Evolutionary conservation across 208 protist species (phyloP).

Genomic region (Blechomonas ayalai): DNA sequence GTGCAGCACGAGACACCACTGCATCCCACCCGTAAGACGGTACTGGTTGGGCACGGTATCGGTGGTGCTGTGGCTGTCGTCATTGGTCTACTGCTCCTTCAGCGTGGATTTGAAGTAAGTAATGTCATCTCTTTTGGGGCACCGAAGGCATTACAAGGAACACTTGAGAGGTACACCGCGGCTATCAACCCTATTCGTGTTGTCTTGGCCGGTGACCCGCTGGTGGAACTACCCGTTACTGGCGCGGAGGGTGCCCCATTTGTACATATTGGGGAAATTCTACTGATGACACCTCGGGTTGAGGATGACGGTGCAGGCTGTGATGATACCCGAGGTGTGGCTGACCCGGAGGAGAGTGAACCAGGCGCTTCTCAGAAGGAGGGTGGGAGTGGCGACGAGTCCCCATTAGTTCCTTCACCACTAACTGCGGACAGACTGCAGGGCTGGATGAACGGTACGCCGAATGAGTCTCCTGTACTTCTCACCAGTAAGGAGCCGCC

Average conservation of each 20-base stretch:
- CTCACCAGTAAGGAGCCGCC: too few species aligned
- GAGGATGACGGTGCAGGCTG: too few species aligned
- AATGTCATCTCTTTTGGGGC: conserved; percentile 72
- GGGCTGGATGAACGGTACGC: too few species aligned
- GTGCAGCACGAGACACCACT: conserved; percentile 59
- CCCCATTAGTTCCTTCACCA: neutral
- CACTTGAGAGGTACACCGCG: conserved; percentile 51
- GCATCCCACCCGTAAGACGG: conserved; percentile 62
- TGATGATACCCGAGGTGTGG: too few species aligned
- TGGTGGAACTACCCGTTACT: conserved; percentile 74
- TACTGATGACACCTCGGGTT: conserved; percentile 34
- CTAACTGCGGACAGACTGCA: conserved; percentile 24
- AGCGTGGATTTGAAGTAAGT: conserved; percentile 57
- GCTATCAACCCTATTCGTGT: conserved; percentile 70
- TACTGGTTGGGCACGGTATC: conserved; percentile 71
- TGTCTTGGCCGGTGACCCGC: conserved; percentile 69
- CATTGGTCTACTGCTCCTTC: conserved; percentile 38
- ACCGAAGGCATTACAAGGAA: conserved; percentile 53
- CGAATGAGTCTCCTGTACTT: too few species aligned
- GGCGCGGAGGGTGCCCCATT: conserved; percentile 65
- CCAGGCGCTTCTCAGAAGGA: neutral
- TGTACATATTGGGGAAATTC: conserved; percentile 74
- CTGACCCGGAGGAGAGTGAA: neutral
- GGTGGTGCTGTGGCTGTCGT: conserved; percentile 61
- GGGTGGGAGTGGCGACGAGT: neutral